Evolutionary conservation across 176 grass and related monocot species (phyloP).

Genomic region (Alopecurus myosuroides): DNA sequence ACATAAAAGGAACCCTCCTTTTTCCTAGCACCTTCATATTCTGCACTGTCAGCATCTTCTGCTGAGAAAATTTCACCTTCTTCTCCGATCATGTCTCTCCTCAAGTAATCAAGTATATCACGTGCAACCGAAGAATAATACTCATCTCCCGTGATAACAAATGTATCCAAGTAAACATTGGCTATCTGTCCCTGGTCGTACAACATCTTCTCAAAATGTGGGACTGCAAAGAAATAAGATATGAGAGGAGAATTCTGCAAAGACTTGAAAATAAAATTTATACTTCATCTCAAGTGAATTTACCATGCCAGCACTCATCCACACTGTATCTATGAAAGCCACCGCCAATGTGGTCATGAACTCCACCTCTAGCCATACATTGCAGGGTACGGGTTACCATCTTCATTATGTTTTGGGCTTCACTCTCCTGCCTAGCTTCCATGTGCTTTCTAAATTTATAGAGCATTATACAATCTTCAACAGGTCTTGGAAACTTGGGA

Average conservation of each 20-base stretch:
- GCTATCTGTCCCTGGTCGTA: constrained; percentile 93
- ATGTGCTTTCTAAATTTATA: constrained; percentile 63
- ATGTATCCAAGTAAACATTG: constrained; percentile 83
- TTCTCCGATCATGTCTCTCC: constrained; percentile 88
- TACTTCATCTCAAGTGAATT: constrained; percentile 1
- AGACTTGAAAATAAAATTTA: constrained; percentile 1
- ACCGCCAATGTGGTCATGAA: constrained; percentile 90
- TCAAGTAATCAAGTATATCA: constrained; percentile 95
- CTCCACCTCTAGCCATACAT: constrained; percentile 91
- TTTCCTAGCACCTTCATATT: constrained; percentile 69
- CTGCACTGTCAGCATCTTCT: constrained; percentile 98
- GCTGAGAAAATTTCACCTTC: constrained; percentile 93
- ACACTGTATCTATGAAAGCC: constrained; percentile 98
- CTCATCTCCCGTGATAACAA: constrained; percentile 63
- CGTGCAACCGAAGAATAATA: constrained; percentile 62
- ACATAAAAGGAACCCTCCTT: constrained; percentile 94
- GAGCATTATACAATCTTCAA: constrained; percentile 77
- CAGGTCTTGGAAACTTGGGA: constrained; percentile 93
- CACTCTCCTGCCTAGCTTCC: constrained; percentile 43
- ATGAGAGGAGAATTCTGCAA: constrained; percentile 4
- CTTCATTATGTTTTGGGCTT: constrained; percentile 57
- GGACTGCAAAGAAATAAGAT: constrained; percentile 51
- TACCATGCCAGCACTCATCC: constrained; percentile 96
- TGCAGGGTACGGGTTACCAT: constrained; percentile 82
- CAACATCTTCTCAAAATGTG: constrained; percentile 99